Evolutionary conservation across 805 yeast genomes (phyloP), one percentile per base, ranked within the genome.

Genomic region (Diddensiella caesifluorescens): DNA sequence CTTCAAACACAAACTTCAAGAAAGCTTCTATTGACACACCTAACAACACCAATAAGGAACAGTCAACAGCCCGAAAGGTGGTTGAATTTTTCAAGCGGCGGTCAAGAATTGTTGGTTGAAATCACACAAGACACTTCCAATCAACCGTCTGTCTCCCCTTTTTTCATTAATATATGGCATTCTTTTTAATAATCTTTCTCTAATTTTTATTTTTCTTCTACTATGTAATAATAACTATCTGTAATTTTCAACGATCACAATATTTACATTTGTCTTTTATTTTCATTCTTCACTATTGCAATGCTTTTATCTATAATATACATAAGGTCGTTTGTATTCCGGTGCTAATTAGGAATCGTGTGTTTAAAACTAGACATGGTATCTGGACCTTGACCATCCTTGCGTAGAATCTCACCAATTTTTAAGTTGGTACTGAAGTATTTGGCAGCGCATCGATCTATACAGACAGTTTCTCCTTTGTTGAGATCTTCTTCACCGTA

Each of bases 401-500:
- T 31, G 19, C 59, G 44, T 50, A 62, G 35, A 31, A 45, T 46
- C 28, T 54, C 51, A 27, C 62, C 61, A 3, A 62, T 48, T 37
- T 47, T 33, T 39, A 75, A 61, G 59, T 81, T 88, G 35, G 88
- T 80, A 53, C 72, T 72, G 68, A 87, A 84, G 62, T 80, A 88
- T 61, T 89, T 89, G 49, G 78, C 64, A 33, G 84, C 90, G 65
- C 97, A 89, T 46, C 97, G 69, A 60, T 88, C 95, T 7, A 85
- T 65, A 60, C 97, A 90, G 34, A 76, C 72, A 45, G 70, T 63
- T 59, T 89, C 97, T 27, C 95, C 97, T 55, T 88, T 87, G 49
- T 77, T 79, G 41, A 89, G 67, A 20, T 90, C 97, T 6, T 75
- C 71, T 54, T 90, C 97, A 12, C 86, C 85, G 63, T 83, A 89